Conservation (phyloP, 2,329 filamentous ascomycete genomes). For the Penicillium oxalicum region DNA sequence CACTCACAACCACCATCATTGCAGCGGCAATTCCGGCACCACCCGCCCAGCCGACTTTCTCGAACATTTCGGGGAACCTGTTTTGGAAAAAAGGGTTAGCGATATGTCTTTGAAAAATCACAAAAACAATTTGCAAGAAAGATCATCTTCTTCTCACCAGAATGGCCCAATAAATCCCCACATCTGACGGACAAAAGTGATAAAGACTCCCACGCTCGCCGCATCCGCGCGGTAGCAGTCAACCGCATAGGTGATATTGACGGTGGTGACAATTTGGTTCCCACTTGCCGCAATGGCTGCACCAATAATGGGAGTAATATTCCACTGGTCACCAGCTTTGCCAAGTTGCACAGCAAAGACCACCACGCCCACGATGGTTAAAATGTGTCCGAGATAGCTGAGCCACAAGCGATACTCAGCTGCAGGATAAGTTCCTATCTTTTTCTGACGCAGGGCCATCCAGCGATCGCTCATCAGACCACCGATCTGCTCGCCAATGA, state of each 20-base stretch:
- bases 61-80: constrained; percentile 33
- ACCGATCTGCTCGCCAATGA: constrained; percentile 56
- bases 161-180: constrained; percentile 37
- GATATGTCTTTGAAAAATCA: neutral
- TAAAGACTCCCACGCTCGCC: constrained; percentile 54
- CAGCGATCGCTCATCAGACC: constrained; percentile 52
- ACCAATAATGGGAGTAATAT: constrained; percentile 53
- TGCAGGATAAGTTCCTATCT: constrained; percentile 33
- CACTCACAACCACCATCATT: constrained; percentile 26
- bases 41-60: constrained; percentile 25
- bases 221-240: constrained; percentile 54
- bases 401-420: constrained; percentile 56
- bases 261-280: constrained; percentile 58
- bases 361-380: constrained; percentile 50
- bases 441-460: constrained; percentile 43
- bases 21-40: constrained; percentile 27
- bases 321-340: constrained; percentile 44
- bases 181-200: constrained; percentile 49
- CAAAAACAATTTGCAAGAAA: neutral
- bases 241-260: constrained; percentile 56
- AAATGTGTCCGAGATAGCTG: constrained; percentile 49
- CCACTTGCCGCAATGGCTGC: constrained; percentile 49
- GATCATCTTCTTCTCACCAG: constrained; percentile 21
- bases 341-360: constrained; percentile 52
- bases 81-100: constrained; percentile 4